Conservation (phyloP, 2,329 filamentous ascomycete genomes). For the Arachnomyces sp. region DNA sequence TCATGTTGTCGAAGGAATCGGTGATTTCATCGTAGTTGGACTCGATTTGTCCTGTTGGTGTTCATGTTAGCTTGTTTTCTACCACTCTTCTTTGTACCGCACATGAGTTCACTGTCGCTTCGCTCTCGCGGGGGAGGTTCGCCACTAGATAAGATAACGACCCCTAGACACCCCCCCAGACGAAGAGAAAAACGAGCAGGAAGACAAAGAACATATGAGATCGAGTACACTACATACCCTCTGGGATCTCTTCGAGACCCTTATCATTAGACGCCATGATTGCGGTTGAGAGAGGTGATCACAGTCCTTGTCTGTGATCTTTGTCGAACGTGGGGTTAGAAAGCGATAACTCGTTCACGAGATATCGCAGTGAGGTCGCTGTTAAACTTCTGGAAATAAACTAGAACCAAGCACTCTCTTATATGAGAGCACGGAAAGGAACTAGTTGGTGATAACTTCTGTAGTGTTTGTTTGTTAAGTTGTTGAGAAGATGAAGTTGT, state of each 20-base stretch:
- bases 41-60: slow-evolving; percentile 82
- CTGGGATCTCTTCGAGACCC: slow-evolving; percentile 96
- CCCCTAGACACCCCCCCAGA: not conserved
- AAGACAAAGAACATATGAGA: not conserved
- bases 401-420: slow-evolving; percentile 29
- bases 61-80: slow-evolving; percentile 5
- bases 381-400: slow-evolving; percentile 14
- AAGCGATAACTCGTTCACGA: slow-evolving; percentile 19
- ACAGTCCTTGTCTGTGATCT: slow-evolving; percentile 74
- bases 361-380: slow-evolving; percentile 12
- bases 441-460: slow-evolving; percentile 17
- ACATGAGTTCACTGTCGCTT: slow-evolving; percentile 10
- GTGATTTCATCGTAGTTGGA: slow-evolving; percentile 99
- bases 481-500: slow-evolving; percentile 4
- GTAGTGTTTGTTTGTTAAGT: slow-evolving; percentile 3
- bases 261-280: slow-evolving; percentile 93
- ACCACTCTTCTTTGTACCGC: slow-evolving; percentile 1
- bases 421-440: slow-evolving; percentile 23
- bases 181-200: slow-evolving; percentile 6
- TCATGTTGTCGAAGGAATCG: slow-evolving; percentile 98
- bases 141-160: not conserved
- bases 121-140: not conserved
- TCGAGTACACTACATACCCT: slow-evolving; percentile 57
- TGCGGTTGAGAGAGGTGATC: slow-evolving; percentile 57
- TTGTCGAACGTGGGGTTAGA: slow-evolving; percentile 17